These are phyloP conservation scores for Neonothopanus nambi DNA, from an alignment of 1,284 basidiomycete genomes.

Conservation along the genomic window DNA sequence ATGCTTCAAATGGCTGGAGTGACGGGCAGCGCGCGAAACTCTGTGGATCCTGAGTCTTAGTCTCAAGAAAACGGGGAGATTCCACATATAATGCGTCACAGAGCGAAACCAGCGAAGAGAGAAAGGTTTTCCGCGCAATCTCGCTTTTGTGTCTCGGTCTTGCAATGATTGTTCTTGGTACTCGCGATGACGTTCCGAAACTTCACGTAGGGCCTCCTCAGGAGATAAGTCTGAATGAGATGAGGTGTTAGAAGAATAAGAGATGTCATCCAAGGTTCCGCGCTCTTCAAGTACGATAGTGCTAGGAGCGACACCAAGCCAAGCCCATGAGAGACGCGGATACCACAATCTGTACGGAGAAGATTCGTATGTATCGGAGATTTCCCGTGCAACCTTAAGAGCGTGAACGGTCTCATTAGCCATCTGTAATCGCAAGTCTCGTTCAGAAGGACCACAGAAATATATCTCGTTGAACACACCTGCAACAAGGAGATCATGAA, in stretches of 20 bases:
- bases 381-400: slow-evolving; percentile 35
- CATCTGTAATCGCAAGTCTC: slow-evolving; percentile 37
- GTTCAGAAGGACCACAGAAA: background rate
- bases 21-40: slow-evolving; percentile 30
- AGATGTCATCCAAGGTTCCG: slow-evolving; percentile 28
- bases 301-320: slow-evolving; percentile 48
- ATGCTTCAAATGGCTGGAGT: slow-evolving; percentile 46
- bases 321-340: slow-evolving; percentile 44
- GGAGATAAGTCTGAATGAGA: slow-evolving; percentile 14
- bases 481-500: slow-evolving; percentile 47
- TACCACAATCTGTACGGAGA: slow-evolving; percentile 42
- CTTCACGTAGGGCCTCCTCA: slow-evolving; percentile 26
- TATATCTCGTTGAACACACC: slow-evolving; percentile 28
- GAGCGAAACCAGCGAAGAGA: slow-evolving; percentile 5
- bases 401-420: slow-evolving; percentile 41
- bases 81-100: slow-evolving; percentile 31
- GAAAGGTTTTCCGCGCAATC: slow-evolving; percentile 11
- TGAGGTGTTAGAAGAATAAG: slow-evolving; percentile 8
- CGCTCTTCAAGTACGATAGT: slow-evolving; percentile 40
- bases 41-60: slow-evolving; percentile 37
- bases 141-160: background rate
- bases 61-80: slow-evolving; percentile 31
- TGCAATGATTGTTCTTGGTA: background rate
- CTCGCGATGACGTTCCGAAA: slow-evolving; percentile 19
- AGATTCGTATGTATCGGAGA: slow-evolving; percentile 35